phyloP scores from a whole-genome alignment of 176 grass and related monocot species.

The Poa pratensis region DNA sequence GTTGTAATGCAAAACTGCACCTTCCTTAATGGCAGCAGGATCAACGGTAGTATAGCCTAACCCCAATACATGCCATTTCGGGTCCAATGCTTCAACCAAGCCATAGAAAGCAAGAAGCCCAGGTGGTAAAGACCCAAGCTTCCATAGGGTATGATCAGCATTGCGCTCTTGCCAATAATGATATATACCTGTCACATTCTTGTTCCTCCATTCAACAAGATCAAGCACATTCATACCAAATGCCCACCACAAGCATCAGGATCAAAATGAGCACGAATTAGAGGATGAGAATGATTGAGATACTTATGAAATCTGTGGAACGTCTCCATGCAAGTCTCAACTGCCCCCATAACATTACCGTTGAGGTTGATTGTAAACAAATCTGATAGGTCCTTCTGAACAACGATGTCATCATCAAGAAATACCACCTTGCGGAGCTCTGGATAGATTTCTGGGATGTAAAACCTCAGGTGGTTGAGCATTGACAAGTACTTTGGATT shows the following conservation, averaged over 20 bases:
- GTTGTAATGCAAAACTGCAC: conserved; percentile 98
- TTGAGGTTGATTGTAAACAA: conserved; percentile 88
- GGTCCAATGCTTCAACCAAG: conserved; percentile 79
- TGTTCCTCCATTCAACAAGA: conserved; percentile 86
- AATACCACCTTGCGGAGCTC: conserved; percentile 87
- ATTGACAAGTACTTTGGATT: conserved; percentile 98
- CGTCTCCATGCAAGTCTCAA: conserved; percentile 99
- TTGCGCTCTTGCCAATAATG: conserved; percentile 99
- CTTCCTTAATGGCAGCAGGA: conserved; percentile 68
- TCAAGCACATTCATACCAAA: conserved; percentile 99
- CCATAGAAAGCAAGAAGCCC: conserved; percentile 97
- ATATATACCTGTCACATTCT: conserved; percentile 99
- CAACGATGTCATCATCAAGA: conserved; percentile 95
- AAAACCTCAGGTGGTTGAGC: conserved; percentile 97
- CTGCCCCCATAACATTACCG: conserved; percentile 96
- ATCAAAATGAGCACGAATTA: conserved; percentile 96
- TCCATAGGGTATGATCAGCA: conserved; percentile 95
- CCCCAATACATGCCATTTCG: conserved; percentile 96
- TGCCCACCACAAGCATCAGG: conserved; percentile 99
- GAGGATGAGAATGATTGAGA: conserved; percentile 93
- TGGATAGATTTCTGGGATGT: conserved; percentile 97
- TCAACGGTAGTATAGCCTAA: conserved; percentile 94
- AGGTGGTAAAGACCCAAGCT: conserved; percentile 93
- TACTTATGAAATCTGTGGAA: conserved; percentile 99
- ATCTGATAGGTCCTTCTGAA: conserved; percentile 82